Evolutionary conservation across 176 grass and related monocot genomes (phyloP).

Genomic region (bread wheat (Triticum aestivum)): IWGSC_CS_RefSeq_v2.1 NC_057796.1:63529693-63530192

Average conservation of each 20-base stretch:
- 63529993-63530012: background rate
- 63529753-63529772: background rate
- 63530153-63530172: background rate
- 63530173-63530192: background rate
- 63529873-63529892: background rate
- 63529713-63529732: background rate
- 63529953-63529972: constrained; percentile 11
- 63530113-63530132: background rate
- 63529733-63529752: background rate
- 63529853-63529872: background rate
- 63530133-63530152: background rate
- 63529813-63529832: constrained; percentile 51
- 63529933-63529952: constrained; percentile 13
- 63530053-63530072: background rate
- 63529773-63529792: background rate
- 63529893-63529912: background rate
- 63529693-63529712: background rate
- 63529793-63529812: constrained; percentile 19
- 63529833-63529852: background rate
- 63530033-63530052: background rate
- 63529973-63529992: background rate
- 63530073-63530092: background rate
- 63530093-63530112: background rate
- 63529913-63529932: background rate
- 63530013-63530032: background rate